Base-by-base conservation (phyloP, 1,284 basidiomycete genomes). In the Volvariella volvacea region DNA sequence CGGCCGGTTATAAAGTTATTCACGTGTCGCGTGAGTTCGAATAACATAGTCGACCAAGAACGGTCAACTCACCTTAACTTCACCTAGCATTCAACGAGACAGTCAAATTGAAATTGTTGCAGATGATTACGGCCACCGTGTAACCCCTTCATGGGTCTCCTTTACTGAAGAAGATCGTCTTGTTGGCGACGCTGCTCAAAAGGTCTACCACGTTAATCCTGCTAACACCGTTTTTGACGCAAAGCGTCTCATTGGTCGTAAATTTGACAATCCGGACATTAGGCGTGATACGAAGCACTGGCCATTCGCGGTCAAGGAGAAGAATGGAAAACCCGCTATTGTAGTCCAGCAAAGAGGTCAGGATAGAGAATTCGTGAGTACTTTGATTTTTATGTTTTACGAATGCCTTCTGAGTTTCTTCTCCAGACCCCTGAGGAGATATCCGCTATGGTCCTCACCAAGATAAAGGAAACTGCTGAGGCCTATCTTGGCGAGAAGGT, bases 391-490 rank as follows among this genome's bases (percentile, higher is more conserved):
- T 25, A 12, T 21, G 7, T 15, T 22, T 37, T 15, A 21, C 42
- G 12, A 21, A 36, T 15, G 7, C 41, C 48, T 2, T 53, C 1
- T 6, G 37, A 44, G 9, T 36, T 52, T 25, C 28, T 4, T 25
- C 14, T 41, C 1, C 42, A 86, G 84, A 80, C 83, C 2, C 86
- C 91, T 1, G 90, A 94, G 65, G 91, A 93, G 68, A 80, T 93
- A 55, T 89, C 83, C 46, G 91, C 94, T 47, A 99, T 98, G 95
- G 80, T 99, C 57, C 72, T 98, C 50, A 74, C 67, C 50, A 98
- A 98, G 79, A 98, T 99, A 94, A 98, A 98, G 82, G 95, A 98
- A 74, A 98, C 92, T 37, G 95, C 95, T 50, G 95, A 98, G 77
- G 91, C 93, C 16, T 97, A 97, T 70, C 85, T 99, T 48, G 94